phyloP scores from a whole-genome alignment of 768 basidiomycete species.

The Daedaleopsis nitida region DNA sequence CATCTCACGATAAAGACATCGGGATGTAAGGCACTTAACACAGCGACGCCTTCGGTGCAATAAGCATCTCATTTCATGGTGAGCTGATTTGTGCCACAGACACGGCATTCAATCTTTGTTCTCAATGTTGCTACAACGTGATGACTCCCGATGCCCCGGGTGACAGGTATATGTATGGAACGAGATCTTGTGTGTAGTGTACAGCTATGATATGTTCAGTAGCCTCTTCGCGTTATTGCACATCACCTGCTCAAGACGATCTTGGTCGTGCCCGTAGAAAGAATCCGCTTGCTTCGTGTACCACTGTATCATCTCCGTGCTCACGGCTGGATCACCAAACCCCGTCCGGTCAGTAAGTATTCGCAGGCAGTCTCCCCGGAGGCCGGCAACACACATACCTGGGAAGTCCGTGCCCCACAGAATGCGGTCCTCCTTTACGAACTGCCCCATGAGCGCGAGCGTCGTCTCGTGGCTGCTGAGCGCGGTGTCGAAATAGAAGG shows the following conservation, averaged over 20 bases:
- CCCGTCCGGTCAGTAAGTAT: too few relatives aligned
- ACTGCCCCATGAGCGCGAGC: constrained; percentile 51
- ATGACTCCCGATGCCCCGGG: too few relatives aligned
- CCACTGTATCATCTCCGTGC: constrained; percentile 57
- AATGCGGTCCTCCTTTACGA: constrained; percentile 52
- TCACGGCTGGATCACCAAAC: constrained; percentile 49
- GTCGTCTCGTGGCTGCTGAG: constrained; percentile 58
- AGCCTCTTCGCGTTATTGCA: constrained; percentile 53
- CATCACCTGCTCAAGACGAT: constrained; percentile 46
- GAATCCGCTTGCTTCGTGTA: constrained; percentile 56
- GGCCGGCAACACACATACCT: constrained; percentile 52
- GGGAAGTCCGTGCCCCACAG: constrained; percentile 81
- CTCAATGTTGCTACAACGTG: too few relatives aligned
- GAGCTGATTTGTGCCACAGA: too few relatives aligned
- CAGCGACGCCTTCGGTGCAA: too few relatives aligned
- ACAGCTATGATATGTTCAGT: constrained; percentile 35
- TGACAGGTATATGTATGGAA: too few relatives aligned
- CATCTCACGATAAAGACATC: too few relatives aligned
- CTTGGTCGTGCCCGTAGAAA: constrained; percentile 44
- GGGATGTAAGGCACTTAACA: too few relatives aligned
- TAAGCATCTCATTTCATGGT: too few relatives aligned
- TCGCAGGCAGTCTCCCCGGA: too few relatives aligned
- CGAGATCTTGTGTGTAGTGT: neutral
- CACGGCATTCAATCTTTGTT: too few relatives aligned
- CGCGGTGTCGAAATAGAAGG: constrained; percentile 77